Base-by-base conservation (phyloP, 371 early-diverging fungal genomes). In the Actinomortierella wolfii region DNA sequence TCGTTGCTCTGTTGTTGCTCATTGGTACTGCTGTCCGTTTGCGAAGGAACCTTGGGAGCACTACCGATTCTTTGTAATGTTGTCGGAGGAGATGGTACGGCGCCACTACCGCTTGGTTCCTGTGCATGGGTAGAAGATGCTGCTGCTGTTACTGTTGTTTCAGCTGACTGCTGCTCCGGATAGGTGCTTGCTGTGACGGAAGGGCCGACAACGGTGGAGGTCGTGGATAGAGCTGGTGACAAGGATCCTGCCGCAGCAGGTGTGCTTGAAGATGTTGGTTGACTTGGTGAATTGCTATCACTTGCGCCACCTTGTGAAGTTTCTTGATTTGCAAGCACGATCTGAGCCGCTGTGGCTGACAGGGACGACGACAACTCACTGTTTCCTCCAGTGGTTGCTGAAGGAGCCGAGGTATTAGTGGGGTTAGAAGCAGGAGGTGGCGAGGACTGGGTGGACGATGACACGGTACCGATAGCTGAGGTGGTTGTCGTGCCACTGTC, bases 401-500 rank as follows among this genome's bases (percentile, higher is more conserved):
- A n/a, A n/a, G n/a, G 34, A 34, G 34, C 34, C 11, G 34, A 6
- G 11, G 34, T 11, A 11, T 4, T 11, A 6, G 34, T 34, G 34
- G 34, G 7, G 18, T 47, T 11, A 21, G 59, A 47, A 2, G 3
- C 3, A 11, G 39, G 18, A 3, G 52, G 14, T 29, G 18, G 34
- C 15, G 40, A 20, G 15, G 52, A n/a, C 26, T 8, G 54, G 17
- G 51, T 34, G 18, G 50, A 18, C 29, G 43, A 34, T 17, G 47
- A 14, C 24, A 21, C 4, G 2, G 34, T 23, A 3, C 54, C 54
- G 23, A 42, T 24, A 42, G 41, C 13, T 21, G 54, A 40, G n/a
- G 54, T 43, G 34, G 54, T 25, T 23, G n/a, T 64, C 15, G 61
- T 24, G 1, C 49, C 58, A 34, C 28, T 59, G 24, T 56, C 57